These are phyloP conservation scores for Colletotrichum incanum DNA, from an alignment of 2,329 filamentous ascomycete genomes.

Conservation along the genomic window DNA sequence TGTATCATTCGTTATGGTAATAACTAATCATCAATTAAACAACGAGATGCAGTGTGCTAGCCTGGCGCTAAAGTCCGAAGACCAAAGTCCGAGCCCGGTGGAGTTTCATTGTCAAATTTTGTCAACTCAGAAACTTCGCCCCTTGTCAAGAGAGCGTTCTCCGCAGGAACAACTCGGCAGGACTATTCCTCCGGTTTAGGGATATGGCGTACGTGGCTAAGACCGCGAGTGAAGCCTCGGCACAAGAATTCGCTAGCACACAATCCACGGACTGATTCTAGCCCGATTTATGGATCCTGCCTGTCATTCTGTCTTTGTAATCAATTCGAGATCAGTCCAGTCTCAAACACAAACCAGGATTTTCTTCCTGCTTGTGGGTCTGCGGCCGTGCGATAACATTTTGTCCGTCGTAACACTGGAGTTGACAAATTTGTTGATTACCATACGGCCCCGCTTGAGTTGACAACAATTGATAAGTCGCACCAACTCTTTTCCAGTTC, in stretches of 20 bases:
- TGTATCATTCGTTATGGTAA: too few species aligned
- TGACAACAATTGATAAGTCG: not conserved
- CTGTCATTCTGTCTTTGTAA: conserved; percentile 18
- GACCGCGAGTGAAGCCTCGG: conserved; percentile 15
- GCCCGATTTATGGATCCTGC: conserved; percentile 4
- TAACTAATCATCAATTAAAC: too few species aligned
- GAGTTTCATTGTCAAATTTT: not conserved
- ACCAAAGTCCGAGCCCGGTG: not conserved
- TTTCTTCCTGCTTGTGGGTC: conserved; percentile 19
- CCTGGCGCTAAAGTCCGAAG: not conserved
- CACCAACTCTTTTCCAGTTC: not conserved
- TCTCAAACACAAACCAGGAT: not conserved
- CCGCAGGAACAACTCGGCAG: conserved; percentile 13
- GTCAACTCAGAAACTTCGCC: not conserved
- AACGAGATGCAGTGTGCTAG: not conserved
- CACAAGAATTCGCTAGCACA: not conserved
- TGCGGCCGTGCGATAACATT: not conserved
- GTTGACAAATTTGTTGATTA: not conserved
- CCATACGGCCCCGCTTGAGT: not conserved
- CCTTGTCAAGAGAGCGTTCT: not conserved
- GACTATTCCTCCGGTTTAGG: conserved; percentile 7
- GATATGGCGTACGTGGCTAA: not conserved
- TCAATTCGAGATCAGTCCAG: not conserved
- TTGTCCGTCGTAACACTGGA: not conserved
- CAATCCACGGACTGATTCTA: conserved; percentile 11